Percentiles rank a stretch among this genome's conserved stretches.
Evolutionary conservation across 345 rosid species (phyloP).

Genomic region (Isatis tinctoria): DNA sequence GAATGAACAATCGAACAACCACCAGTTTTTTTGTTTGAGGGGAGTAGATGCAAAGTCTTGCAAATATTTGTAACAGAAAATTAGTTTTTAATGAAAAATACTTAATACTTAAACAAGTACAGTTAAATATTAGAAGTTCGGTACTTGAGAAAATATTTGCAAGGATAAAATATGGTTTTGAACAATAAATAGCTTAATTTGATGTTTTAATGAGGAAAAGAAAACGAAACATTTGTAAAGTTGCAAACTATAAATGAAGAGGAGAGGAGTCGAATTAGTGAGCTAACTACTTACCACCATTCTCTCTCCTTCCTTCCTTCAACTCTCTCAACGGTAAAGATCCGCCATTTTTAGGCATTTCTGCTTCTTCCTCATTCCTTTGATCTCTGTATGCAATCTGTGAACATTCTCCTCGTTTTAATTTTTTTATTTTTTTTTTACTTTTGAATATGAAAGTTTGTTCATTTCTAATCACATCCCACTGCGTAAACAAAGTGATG

Average conservation of each 20-base stretch:
- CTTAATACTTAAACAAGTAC: no score
- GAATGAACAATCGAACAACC: slow-evolving; percentile 8
- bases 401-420: slow-evolving; percentile 1
- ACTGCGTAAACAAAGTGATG: not conserved
- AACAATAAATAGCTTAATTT: no score
- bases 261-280: not conserved
- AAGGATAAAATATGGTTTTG: no score
- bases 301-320: not conserved
- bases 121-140: no score
- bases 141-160: no score
- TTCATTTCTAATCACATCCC: not conserved
- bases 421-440: no score
- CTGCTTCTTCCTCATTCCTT: not conserved
- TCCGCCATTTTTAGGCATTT: not conserved
- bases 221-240: not conserved
- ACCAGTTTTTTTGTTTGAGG: not conserved
- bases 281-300: slow-evolving; percentile 19
- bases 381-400: not conserved
- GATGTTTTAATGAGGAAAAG: not conserved
- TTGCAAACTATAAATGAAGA: slow-evolving; percentile 6
- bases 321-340: slow-evolving; percentile 18
- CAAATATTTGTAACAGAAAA: not conserved
- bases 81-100: no score
- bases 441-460: not conserved
- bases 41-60: slow-evolving; percentile 12